phyloP scores from a whole-genome alignment of 2,329 filamentous ascomycete species.

The Cadophora sp. region DNA sequence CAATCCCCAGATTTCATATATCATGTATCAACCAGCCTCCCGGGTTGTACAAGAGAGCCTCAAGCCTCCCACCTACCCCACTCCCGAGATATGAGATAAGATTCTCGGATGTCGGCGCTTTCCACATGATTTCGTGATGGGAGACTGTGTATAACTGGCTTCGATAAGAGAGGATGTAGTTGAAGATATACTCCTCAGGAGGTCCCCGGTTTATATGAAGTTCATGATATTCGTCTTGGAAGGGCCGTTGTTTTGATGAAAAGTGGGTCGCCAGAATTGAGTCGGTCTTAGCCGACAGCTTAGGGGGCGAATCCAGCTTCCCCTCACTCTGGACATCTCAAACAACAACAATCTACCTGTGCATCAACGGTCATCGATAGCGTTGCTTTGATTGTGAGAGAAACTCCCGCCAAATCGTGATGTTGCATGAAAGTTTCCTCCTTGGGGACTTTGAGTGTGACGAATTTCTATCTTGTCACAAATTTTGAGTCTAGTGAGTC shows the following conservation, averaged over 20 bases:
- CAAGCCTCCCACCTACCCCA: constrained; percentile 20
- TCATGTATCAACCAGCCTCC: constrained; percentile 1
- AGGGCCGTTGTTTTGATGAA: not conserved
- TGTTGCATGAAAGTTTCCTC: not conserved
- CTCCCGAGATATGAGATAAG: constrained; percentile 28
- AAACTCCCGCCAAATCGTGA: not conserved
- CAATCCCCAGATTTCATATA: not conserved
- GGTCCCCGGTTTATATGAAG: not conserved
- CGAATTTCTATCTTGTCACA: not conserved
- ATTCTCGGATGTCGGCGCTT: constrained; percentile 24
- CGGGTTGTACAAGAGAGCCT: constrained; percentile 1
- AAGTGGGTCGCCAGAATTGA: not conserved
- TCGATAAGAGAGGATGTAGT: not conserved
- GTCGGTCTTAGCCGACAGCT: too few species aligned
- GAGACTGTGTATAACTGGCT: not conserved
- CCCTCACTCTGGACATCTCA: too few species aligned
- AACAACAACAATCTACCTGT: too few species aligned
- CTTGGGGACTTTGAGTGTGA: not conserved
- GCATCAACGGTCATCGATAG: too few species aligned
- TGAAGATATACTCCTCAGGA: not conserved
- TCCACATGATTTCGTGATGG: constrained; percentile 2
- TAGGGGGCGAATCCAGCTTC: too few species aligned
- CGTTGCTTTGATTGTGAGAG: not conserved
- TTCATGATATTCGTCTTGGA: not conserved
- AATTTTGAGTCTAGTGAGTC: not conserved